Evolutionary conservation across 2,329 filamentous ascomycete genomes (phyloP).

Genomic region (Fusarium xyrophilum): DNA sequence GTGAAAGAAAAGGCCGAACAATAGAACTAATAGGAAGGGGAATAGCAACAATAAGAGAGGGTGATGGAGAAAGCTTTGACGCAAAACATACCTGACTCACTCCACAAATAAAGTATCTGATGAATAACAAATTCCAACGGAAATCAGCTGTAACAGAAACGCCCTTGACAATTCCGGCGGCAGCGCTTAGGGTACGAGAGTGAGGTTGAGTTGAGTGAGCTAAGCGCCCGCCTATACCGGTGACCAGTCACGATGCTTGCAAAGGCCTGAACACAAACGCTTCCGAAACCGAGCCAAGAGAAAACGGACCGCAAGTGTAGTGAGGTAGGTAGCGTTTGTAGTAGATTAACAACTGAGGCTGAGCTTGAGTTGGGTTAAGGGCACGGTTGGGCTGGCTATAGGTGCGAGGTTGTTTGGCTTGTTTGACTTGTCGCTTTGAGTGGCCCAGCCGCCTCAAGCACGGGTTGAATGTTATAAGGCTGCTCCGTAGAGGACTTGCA

Average conservation of each 20-base stretch:
- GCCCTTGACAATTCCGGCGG: slow-evolving; percentile 29
- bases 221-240: slow-evolving; percentile 38
- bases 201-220: slow-evolving; percentile 25
- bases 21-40: slow-evolving; percentile 27
- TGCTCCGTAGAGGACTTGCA: slow-evolving; percentile 31
- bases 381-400: slow-evolving; percentile 21
- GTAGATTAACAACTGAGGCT: slow-evolving; percentile 3
- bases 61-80: slow-evolving; percentile 21
- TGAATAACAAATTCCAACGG: slow-evolving; percentile 24
- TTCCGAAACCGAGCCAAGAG: slow-evolving; percentile 35
- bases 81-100: slow-evolving; percentile 34
- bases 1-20: slow-evolving; percentile 21
- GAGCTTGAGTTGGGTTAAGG: slow-evolving; percentile 9
- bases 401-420: slow-evolving; percentile 24
- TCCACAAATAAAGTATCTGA: slow-evolving; percentile 35
- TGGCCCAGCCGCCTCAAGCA: slow-evolving; percentile 39
- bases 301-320: background rate
- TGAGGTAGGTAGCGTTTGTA: slow-evolving; percentile 8
- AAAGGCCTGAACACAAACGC: slow-evolving; percentile 17
- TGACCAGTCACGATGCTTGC: slow-evolving; percentile 35
- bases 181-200: slow-evolving; percentile 38
- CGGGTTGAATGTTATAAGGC: slow-evolving; percentile 27
- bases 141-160: slow-evolving; percentile 28
- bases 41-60: slow-evolving; percentile 40
- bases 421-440: slow-evolving; percentile 34